These are phyloP conservation scores for Bremia lactucae DNA, from an alignment of 352 stramenopile genomes.

Conservation along the genomic window DNA sequence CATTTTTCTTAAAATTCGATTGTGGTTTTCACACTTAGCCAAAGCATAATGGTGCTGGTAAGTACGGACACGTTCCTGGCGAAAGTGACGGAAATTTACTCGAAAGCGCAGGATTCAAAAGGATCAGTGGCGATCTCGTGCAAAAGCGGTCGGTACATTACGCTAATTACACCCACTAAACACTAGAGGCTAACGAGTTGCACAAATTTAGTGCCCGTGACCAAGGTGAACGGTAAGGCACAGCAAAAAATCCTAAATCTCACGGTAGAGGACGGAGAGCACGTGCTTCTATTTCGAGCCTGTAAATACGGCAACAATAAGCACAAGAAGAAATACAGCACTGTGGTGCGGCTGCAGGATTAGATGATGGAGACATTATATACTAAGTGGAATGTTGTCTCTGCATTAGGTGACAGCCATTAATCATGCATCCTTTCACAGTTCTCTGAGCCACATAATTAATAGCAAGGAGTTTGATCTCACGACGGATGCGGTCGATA, in stretches of 20 bases:
- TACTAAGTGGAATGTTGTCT: conserved; percentile 3
- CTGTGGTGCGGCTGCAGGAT: conserved; percentile 28
- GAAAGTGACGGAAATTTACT: conserved; percentile 51
- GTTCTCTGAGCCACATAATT: conserved; percentile 53
- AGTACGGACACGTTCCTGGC: conserved; percentile 50
- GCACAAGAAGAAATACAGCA: conserved; percentile 82
- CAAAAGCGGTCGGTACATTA: conserved; percentile 43
- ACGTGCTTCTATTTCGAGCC: conserved; percentile 62
- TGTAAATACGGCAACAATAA: conserved; percentile 82
- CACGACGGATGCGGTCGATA: conserved; percentile 18
- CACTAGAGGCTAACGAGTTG: conserved; percentile 1
- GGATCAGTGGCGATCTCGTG: conserved; percentile 48
- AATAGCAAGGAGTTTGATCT: conserved; percentile 49
- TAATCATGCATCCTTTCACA: conserved; percentile 56
- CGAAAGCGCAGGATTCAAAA: conserved; percentile 26
- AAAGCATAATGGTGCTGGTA: conserved; percentile 38
- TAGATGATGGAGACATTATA: not conserved
- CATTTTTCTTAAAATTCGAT: conserved; percentile 3
- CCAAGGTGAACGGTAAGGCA: conserved; percentile 25
- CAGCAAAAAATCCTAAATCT: conserved; percentile 30
- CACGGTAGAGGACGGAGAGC: conserved; percentile 30
- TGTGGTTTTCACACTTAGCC: conserved; percentile 10
- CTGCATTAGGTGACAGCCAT: conserved; percentile 37
- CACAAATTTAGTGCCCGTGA: conserved; percentile 20
- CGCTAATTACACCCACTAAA: not conserved